Evolutionary conservation across 108 stramenopile genomes (phyloP).

Genomic region (Pseudonitzschia multistriata): DNA sequence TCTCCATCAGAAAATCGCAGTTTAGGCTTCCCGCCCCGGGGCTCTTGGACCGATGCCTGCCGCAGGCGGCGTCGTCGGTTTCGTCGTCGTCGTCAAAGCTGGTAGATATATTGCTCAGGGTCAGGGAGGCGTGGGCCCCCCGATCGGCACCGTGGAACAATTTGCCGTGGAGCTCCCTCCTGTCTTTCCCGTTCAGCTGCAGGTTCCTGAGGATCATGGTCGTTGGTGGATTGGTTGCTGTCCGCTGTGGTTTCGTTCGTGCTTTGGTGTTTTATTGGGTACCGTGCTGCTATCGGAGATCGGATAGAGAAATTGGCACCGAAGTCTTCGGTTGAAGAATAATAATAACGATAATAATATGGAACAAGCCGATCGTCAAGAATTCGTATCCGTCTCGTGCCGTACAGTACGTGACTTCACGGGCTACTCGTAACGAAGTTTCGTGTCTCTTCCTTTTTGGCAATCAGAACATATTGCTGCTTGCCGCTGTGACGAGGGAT

Average conservation of each 20-base stretch:
- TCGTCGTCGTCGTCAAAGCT: neutral
- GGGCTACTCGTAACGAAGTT: too few species aligned
- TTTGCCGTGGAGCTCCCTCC: neutral
- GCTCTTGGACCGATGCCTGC: neutral
- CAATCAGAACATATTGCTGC: neutral
- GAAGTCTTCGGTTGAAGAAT: too few species aligned
- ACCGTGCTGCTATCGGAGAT: too few species aligned
- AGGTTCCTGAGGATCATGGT: conserved; percentile 5
- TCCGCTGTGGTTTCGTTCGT: too few species aligned
- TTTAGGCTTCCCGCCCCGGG: neutral
- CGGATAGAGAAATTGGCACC: too few species aligned
- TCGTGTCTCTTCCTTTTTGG: neutral
- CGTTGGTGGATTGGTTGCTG: neutral
- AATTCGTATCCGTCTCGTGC: neutral
- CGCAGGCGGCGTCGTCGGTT: too few species aligned
- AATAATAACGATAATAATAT: too few species aligned
- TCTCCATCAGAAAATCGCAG: neutral
- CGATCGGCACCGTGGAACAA: neutral
- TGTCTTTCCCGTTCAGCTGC: neutral
- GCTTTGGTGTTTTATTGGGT: neutral
- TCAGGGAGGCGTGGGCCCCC: neutral
- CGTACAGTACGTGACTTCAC: neutral
- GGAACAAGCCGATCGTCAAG: too few species aligned
- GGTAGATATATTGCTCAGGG: neutral
- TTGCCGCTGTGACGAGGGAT: neutral